Percentiles rank a stretch among this genome's conserved stretches.
phyloP scores from a whole-genome alignment of 352 stramenopile genomes.

The Globisporangium middletonii region DNA sequence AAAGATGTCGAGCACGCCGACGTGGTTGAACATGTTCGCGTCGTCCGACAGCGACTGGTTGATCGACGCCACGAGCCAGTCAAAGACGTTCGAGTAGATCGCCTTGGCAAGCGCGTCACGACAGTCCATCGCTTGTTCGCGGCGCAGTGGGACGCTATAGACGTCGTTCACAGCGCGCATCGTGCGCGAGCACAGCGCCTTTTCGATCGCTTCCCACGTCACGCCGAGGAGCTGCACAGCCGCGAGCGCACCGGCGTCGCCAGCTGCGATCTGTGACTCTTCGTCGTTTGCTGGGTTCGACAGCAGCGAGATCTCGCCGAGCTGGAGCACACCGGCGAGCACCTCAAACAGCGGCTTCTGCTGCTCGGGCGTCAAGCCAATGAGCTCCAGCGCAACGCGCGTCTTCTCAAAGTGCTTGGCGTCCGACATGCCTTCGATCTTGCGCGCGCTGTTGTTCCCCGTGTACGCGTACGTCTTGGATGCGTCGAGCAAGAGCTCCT shows the following conservation, averaged over 20 bases:
- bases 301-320: conserved; percentile 90
- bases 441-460: conserved; percentile 49
- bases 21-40: conserved; percentile 75
- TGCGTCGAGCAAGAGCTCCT: conserved; percentile 43
- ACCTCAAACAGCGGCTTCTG: conserved; percentile 92
- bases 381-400: conserved; percentile 51
- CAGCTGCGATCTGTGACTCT: conserved; percentile 55
- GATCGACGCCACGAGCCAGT: conserved; percentile 89
- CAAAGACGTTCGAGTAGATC: conserved; percentile 92
- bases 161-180: conserved; percentile 75
- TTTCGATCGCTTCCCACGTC: conserved; percentile 84
- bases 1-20: conserved; percentile 98
- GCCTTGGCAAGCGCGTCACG: conserved; percentile 91
- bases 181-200: conserved; percentile 87
- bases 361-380: conserved; percentile 80
- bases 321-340: conserved; percentile 90
- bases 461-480: conserved; percentile 58
- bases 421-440: conserved; percentile 74
- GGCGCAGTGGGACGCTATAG: conserved; percentile 39
- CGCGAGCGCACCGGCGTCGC: conserved; percentile 30
- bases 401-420: conserved; percentile 84
- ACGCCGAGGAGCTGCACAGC: conserved; percentile 88
- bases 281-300: conserved; percentile 73
- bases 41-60: conserved; percentile 87
- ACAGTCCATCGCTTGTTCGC: conserved; percentile 73